A percentile compares a stretch with the other conserved stretches of the same genome.
phyloP scores from a whole-genome alignment of 176 grass and related monocot species.

The Phoenix dactylifera region DNA sequence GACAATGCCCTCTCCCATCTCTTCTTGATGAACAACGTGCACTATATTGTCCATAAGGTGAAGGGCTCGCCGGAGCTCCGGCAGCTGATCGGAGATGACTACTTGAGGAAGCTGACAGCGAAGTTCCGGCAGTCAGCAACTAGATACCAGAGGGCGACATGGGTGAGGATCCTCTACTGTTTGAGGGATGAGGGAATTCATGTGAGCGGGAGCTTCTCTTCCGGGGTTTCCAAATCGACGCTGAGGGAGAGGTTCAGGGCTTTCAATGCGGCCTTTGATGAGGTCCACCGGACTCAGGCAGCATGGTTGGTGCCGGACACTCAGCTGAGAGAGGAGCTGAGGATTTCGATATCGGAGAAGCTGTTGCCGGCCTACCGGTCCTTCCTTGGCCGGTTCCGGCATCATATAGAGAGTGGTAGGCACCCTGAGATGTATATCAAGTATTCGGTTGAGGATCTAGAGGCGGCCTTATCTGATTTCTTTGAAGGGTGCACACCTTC shows the following conservation, averaged over 20 bases:
- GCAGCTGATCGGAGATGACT: slow-evolving; percentile 52
- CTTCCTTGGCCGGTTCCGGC: slow-evolving; percentile 75
- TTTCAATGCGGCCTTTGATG: slow-evolving; percentile 82
- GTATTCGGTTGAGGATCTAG: slow-evolving; percentile 84
- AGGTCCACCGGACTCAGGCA: slow-evolving; percentile 58
- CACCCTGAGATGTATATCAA: slow-evolving; percentile 88
- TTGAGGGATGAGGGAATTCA: slow-evolving; percentile 83
- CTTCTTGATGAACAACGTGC: slow-evolving; percentile 90
- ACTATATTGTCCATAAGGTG: slow-evolving; percentile 88
- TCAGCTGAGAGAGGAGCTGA: slow-evolving; percentile 86
- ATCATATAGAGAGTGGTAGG: slow-evolving; percentile 77
- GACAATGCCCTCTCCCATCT: slow-evolving; percentile 53
- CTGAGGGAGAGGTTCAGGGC: slow-evolving; percentile 76
- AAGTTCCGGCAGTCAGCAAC: slow-evolving; percentile 54
- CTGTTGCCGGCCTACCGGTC: slow-evolving; percentile 84
- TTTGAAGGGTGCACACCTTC: slow-evolving; percentile 52
- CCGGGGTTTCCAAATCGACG: slow-evolving; percentile 66
- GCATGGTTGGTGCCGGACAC: slow-evolving; percentile 68
- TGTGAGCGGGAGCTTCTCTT: slow-evolving; percentile 71
- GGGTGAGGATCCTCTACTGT: slow-evolving; percentile 67
- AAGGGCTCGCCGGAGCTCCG: slow-evolving; percentile 65
- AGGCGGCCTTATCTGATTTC: slow-evolving; percentile 51
- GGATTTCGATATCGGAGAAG: slow-evolving; percentile 78
- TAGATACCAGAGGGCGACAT: slow-evolving; percentile 66
- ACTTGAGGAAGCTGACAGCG: slow-evolving; percentile 52